These are phyloP conservation scores for Pleurozium schreberi DNA, from an alignment of 225 moss, liverwort and hornwort species.

Conservation along the genomic window DNA sequence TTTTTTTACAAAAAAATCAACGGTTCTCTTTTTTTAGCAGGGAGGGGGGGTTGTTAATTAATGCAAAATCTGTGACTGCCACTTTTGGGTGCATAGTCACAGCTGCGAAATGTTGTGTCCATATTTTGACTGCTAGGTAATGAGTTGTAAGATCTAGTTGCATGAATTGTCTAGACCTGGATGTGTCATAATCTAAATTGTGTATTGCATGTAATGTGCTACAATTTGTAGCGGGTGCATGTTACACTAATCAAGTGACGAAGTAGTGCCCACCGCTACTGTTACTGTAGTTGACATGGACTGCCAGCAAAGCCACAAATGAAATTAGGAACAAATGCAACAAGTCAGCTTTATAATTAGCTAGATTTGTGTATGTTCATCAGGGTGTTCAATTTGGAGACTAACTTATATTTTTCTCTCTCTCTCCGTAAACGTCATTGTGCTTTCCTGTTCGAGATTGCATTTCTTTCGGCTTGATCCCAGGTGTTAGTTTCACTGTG, in stretches of 20 bases:
- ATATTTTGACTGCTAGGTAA: neutral
- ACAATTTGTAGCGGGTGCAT: neutral
- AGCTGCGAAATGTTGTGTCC: neutral
- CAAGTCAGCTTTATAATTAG: too few relatives aligned
- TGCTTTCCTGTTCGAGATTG: neutral
- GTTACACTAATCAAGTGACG: neutral
- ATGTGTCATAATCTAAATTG: neutral
- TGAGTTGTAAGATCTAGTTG: neutral
- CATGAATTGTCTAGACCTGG: neutral
- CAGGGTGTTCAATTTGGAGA: neutral
- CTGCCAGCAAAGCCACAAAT: too few relatives aligned
- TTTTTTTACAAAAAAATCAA: too few relatives aligned
- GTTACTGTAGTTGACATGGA: too few relatives aligned
- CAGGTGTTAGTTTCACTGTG: neutral
- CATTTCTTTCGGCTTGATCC: neutral
- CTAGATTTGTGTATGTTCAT: neutral
- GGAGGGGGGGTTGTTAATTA: too few relatives aligned
- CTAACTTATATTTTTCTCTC: too few relatives aligned
- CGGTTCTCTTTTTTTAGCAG: too few relatives aligned
- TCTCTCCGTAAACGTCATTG: too few relatives aligned
- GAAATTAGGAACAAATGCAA: neutral
- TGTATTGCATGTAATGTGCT: neutral
- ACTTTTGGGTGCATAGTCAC: too few relatives aligned
- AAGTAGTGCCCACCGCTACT: neutral
- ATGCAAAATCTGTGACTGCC: too few relatives aligned